Conservation (phyloP, 768 basidiomycete species). For the Coprinellus micaceus region DNA sequence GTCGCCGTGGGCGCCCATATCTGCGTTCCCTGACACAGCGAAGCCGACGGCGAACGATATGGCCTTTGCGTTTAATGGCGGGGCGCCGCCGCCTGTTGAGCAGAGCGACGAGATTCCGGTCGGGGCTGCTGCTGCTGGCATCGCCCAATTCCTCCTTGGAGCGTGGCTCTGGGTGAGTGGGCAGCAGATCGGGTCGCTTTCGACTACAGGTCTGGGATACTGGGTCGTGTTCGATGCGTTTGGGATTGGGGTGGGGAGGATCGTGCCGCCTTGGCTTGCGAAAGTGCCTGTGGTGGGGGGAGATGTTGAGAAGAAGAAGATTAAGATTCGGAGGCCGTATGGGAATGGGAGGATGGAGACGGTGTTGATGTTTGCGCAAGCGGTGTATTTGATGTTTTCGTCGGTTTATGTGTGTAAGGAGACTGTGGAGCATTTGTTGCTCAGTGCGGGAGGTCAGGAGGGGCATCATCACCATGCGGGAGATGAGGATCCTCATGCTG, state of each 20-base stretch:
- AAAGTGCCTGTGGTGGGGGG: slow-evolving; percentile 19
- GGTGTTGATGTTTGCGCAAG: slow-evolving; percentile 79
- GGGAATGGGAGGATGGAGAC: slow-evolving; percentile 63
- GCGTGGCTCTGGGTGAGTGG: slow-evolving; percentile 84
- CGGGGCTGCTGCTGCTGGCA: slow-evolving; percentile 23
- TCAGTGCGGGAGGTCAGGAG: slow-evolving; percentile 48
- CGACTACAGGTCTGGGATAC: slow-evolving; percentile 90
- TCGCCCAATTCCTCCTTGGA: slow-evolving; percentile 59
- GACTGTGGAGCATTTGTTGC: slow-evolving; percentile 86
- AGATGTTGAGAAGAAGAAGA: slow-evolving; percentile 13
- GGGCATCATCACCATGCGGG: slow-evolving; percentile 65
- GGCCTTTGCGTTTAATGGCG: not conserved
- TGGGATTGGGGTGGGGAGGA: slow-evolving; percentile 58
- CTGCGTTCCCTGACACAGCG: slow-evolving; percentile 35
- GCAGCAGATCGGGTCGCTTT: slow-evolving; percentile 82
- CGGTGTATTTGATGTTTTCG: slow-evolving; percentile 91
- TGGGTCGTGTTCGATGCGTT: slow-evolving; percentile 94
- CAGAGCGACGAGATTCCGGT: slow-evolving; percentile 15
- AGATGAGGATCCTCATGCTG: slow-evolving; percentile 47
- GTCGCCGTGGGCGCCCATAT: slow-evolving; percentile 66
- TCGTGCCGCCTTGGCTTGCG: slow-evolving; percentile 40
- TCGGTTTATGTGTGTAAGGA: slow-evolving; percentile 97
- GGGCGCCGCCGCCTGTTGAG: not conserved
- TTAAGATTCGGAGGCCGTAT: slow-evolving; percentile 64
- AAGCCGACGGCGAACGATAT: not conserved